Base-by-base conservation (phyloP, 495 filamentous ascomycete genomes). In the Jackrogersella multiformis region DNA sequence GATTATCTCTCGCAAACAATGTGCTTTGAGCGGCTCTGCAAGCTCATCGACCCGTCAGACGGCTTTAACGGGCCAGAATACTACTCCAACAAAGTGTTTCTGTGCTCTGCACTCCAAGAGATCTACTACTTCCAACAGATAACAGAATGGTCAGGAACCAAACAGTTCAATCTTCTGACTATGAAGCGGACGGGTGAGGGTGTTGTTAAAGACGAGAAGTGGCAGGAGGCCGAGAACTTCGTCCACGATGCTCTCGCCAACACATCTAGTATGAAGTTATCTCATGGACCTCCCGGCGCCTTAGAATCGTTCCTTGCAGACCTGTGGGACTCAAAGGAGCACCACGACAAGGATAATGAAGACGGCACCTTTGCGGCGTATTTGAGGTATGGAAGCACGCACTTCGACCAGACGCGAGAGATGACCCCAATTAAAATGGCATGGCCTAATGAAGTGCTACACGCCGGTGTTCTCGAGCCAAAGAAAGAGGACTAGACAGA, bases 321-420 rank as follows among this genome's bases (percentile, higher is more conserved):
- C 21, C 39, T 79, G 3, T 77, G 74, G 74, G 75, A 78, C 53
- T 39, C 44, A 13, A 13, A 65, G 42, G 73, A 77, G 45, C 59
- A 78, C 62, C 59, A 73, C 35, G 58, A 67, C 0, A 73, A 65
- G 49, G 76, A 79, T 28, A 67, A 62, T 26, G 62, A 59, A 13
- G 56, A 72, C 9, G 75, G 73, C 4, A 80, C 77, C 1, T 81
- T 78, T 62, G 77, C 75, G 0, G 74, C 68, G 23, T 74, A 79
- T 38, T 61, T 80, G 23, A 48, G 75, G 15, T 79, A 75, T 42
- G 78, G 76, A 6, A 74, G 73, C 26, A 73, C 74, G 15, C 68
- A 76, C 26, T 75, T 77, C 18, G 73, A 78, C 28, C 75, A 80
- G 59, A 75, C 66, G 16, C 56, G 69, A 5, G 38, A 61, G 39